Evolutionary conservation across 176 grass and related monocot species (phyloP), one percentile per base, ranked within the genome.

Genomic region (Typha latifolia): DNA sequence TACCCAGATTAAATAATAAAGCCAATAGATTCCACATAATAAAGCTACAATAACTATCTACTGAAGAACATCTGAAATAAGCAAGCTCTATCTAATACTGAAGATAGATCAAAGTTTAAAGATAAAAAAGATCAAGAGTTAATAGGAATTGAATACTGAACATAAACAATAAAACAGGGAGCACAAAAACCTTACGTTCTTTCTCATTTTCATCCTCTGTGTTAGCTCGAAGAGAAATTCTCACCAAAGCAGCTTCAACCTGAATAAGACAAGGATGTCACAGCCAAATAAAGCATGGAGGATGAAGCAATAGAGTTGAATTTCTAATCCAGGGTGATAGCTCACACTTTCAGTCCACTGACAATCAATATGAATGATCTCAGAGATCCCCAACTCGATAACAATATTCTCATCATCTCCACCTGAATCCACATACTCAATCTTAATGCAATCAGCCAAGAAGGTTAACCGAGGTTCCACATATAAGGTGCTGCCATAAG

Each of bases 291-390:
- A 82, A 61, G 24, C 27, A 64, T 51, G 31, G 0, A 26, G 56
- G 29, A 71, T 59, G 53, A 19, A 59, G 53, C 20, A 11, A 43
- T 10, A 22, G 1, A 59, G 8, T 55, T 55, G 14, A 18, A 5
- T 55, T 6, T 49, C 4, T 12, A 16, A 24, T 12, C 13, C 24
- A 32, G 61, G 13, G 19, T 49, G 32, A 51, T 32, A 67, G 73
- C 81, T 87, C 82, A 99, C 95, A 62, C 18, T 87, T 63, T 62
- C 73, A 73, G 47, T 73, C 86, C 86, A 93, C 77, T 84, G 57
- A 76, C 95, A 77, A 67, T 69, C 62, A 66, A 99, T 83, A 52
- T 47, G 72, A 79, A 78, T 65, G 48, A 99, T 71, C 49, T 94
- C 82, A 85, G 70, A 73, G 73, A 87, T 27, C 62, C 69, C 51